Base-by-base conservation (phyloP, 2,329 filamentous ascomycete species). In the Monosporascus sp. region DNA sequence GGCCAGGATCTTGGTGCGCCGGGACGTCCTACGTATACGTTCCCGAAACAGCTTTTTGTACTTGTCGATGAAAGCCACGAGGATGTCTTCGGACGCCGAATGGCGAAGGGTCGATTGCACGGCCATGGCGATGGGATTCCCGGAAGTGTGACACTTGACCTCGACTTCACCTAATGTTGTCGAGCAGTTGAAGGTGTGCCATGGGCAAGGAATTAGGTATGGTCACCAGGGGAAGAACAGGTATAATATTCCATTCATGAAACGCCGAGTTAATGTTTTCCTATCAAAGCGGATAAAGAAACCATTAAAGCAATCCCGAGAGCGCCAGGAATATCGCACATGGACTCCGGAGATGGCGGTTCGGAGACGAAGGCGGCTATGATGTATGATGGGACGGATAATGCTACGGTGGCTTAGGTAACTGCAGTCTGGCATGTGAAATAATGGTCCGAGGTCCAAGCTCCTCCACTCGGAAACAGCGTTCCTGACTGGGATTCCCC, bases 101-200 rank as follows among this genome's bases (percentile, higher is more conserved):
- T 78, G 76, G 60, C 85, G 84, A 62, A 97, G 79, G 5, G 88
- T 96, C 52, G 93, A 97, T 75, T 96, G 92, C 59, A 80, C 87
- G 57, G 90, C 89, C 93, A 97, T 97, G 54, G 54, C 65, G 51
- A 45, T 50, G 55, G 55, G 59, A 57, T 52, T 46, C 5, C 7
- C 17, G 43, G 14, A 25, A 7, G 22, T 52, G 59, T 57, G 56
- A 60, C 60, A 57, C 46, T 53, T 43, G 49, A 52, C 57, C 49
- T 46, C 24, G 58, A 46, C 53, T 52, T 48, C 52, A 35, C 53
- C 54, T 49, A 48, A n/a, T 48, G 24, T 48, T 53, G 51, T 35
- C 39, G 36, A 49, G 49, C 18, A 48, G 15, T 41, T 25, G 49
- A 48, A 27, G 43, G 15, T 11, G 43, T 54, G 64, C 63, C 64